Conservation (phyloP, 2,329 filamentous ascomycete genomes). For the Byssochlamys sp. region DNA sequence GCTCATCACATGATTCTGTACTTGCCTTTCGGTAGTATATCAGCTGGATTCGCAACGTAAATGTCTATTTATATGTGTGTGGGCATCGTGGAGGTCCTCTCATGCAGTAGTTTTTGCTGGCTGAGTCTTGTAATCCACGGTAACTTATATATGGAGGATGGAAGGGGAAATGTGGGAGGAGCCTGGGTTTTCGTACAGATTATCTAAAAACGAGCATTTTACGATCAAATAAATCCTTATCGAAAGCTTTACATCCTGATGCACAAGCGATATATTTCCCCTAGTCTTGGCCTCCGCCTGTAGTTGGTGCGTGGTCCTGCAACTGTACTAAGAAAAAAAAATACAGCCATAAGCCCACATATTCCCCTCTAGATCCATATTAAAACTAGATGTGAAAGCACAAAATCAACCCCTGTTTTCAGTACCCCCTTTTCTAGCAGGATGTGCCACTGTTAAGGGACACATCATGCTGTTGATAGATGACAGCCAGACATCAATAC, state of each 20-base stretch:
- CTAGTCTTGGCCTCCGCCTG: not conserved
- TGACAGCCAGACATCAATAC: no score
- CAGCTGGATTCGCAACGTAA: not conserved
- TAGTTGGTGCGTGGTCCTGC: not conserved
- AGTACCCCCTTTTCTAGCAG: no score
- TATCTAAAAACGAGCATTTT: not conserved
- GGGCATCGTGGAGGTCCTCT: not conserved
- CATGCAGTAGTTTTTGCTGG: not conserved
- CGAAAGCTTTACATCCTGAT: not conserved
- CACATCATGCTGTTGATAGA: no score
- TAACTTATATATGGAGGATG: not conserved
- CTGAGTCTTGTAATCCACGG: not conserved
- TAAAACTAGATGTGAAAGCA: no score
- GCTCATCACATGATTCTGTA: not conserved
- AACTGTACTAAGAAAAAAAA: no score
- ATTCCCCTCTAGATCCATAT: no score
- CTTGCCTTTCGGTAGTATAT: not conserved
- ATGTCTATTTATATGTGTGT: not conserved
- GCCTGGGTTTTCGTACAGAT: not conserved
- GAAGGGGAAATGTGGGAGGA: not conserved
- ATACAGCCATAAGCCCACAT: no score
- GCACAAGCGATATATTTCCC: no score
- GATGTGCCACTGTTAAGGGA: no score
- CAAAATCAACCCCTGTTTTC: no score
- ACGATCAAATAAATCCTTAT: no score